Conservation (phyloP, 495 filamentous ascomycete genomes). For the Aspergillus panamensis region DNA sequence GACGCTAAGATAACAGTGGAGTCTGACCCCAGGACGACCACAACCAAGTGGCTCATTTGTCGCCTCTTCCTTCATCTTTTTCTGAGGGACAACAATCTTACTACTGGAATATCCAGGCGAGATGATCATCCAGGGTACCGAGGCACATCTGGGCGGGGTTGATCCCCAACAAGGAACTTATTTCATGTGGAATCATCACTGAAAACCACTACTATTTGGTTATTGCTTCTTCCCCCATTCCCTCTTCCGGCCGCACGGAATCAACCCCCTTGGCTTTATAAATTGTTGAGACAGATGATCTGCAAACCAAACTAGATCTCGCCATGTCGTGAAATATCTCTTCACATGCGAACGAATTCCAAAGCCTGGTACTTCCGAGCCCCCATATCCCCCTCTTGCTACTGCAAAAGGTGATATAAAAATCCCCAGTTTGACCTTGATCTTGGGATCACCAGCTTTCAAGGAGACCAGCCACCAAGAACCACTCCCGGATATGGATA, state of each 20-base stretch:
- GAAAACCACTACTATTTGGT: conserved; percentile 7
- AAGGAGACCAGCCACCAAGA: neutral
- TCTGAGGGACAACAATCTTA: neutral
- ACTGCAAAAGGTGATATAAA: conserved; percentile 11
- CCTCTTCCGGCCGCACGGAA: neutral
- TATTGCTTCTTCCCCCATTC: neutral
- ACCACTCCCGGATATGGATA: conserved; percentile 21
- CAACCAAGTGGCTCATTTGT: too few relatives aligned
- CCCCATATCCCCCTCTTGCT: neutral
- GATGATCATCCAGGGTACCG: neutral
- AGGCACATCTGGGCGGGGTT: conserved; percentile 16
- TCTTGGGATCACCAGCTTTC: neutral
- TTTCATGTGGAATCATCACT: conserved; percentile 10
- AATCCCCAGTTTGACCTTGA: neutral
- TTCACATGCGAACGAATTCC: conserved; percentile 8
- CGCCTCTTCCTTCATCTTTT: neutral
- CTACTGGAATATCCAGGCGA: neutral
- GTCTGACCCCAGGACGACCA: too few relatives aligned
- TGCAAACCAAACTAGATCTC: conserved; percentile 7
- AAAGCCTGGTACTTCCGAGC: conserved; percentile 12
- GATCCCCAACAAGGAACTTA: conserved; percentile 1
- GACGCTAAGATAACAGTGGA: too few relatives aligned
- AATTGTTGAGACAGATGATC: conserved; percentile 16
- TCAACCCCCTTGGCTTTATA: neutral
- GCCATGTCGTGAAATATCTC: conserved; percentile 1